Evolutionary conservation across 345 rosid genomes (phyloP).

Genomic region (Trapa incisa): DNA sequence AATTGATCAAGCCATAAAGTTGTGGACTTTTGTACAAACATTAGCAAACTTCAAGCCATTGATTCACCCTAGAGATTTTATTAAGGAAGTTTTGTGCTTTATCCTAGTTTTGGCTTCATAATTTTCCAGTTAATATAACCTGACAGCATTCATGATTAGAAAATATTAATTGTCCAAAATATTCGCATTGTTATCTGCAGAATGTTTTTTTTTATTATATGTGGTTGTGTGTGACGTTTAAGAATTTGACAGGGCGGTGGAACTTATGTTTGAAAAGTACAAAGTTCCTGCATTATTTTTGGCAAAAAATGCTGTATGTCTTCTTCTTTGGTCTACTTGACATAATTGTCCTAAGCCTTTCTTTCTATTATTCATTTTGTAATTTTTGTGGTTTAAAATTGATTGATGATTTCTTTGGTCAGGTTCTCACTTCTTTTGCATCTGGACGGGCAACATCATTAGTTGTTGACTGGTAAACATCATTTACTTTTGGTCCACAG

Average conservation of each 20-base stretch:
- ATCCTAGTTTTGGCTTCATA: not conserved
- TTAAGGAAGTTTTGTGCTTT: no score
- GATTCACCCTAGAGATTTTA: no score
- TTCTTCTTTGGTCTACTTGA: conserved; percentile 10
- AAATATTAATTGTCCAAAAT: not conserved
- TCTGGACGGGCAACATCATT: conserved; percentile 97
- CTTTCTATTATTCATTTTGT: not conserved
- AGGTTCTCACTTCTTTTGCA: conserved; percentile 98
- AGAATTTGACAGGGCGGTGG: conserved; percentile 55
- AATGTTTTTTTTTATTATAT: not conserved
- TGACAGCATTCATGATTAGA: not conserved
- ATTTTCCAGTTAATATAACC: not conserved
- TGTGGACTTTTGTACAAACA: no score
- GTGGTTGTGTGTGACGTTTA: conserved; percentile 5
- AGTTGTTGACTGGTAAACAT: conserved; percentile 73
- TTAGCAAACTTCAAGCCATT: no score
- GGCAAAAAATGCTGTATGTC: conserved; percentile 92
- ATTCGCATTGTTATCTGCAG: not conserved
- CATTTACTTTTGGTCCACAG: no score
- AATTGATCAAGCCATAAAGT: not conserved
- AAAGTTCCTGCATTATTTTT: conserved; percentile 89
- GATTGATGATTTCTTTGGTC: conserved; percentile 17
- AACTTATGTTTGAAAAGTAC: conserved; percentile 96
- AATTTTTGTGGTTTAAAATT: not conserved
- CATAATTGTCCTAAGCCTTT: not conserved